Evolutionary conservation across 441 rosid species (phyloP).

Genomic region (Hura crepitans): DNA sequence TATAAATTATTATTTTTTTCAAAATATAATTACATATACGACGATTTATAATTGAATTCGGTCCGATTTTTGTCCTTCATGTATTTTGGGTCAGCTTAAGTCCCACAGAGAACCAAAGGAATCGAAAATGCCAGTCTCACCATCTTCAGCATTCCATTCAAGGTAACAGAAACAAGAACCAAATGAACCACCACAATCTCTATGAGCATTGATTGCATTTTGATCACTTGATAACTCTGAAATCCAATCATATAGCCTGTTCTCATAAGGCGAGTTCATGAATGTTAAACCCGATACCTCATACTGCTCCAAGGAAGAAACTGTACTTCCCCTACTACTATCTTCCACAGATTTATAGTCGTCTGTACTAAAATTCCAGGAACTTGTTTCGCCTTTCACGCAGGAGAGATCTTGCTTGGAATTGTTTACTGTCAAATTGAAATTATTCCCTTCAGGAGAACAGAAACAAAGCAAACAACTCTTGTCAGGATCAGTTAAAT

Average conservation of each 20-base stretch:
- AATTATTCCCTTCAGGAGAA: neutral
- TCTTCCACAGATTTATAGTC: conserved; percentile 20
- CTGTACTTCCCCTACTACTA: conserved; percentile 1
- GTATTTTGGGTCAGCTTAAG: conserved; percentile 32
- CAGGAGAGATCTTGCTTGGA: conserved; percentile 27
- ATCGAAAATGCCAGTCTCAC: conserved; percentile 31
- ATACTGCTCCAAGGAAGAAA: conserved; percentile 12
- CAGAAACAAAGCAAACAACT: neutral
- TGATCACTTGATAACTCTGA: conserved; percentile 34
- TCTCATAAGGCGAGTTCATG: conserved; percentile 52
- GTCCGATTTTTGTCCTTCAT: too few species aligned
- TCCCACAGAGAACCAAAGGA: conserved; percentile 50
- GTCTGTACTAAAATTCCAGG: conserved; percentile 26
- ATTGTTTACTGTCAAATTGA: conserved; percentile 14
- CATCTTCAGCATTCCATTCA: conserved; percentile 35
- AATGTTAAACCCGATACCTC: conserved; percentile 28
- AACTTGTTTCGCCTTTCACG: conserved; percentile 26
- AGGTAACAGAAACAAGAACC: conserved; percentile 24
- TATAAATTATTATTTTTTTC: too few species aligned
- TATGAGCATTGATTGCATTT: conserved; percentile 25
- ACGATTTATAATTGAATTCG: too few species aligned
- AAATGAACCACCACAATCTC: conserved; percentile 22
- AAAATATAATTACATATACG: too few species aligned
- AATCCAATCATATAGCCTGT: conserved; percentile 50
- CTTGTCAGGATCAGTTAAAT: neutral